Evolutionary conservation across 495 filamentous ascomycete species (phyloP).

Genomic region (Neurospora sp.): DNA sequence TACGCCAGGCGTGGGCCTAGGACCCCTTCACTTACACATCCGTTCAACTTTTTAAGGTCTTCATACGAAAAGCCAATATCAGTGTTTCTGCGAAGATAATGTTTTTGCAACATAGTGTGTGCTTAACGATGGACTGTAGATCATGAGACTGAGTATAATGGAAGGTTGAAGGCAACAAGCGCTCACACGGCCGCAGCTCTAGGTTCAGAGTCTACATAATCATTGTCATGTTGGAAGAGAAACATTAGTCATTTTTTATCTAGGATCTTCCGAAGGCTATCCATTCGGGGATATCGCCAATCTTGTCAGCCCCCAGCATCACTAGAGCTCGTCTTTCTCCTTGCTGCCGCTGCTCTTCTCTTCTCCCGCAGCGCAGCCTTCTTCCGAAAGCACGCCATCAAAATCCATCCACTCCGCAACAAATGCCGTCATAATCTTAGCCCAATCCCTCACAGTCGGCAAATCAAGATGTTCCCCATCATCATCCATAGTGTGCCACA

Average conservation of each 20-base stretch:
- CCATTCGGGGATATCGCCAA: too few species aligned
- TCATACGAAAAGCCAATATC: too few species aligned
- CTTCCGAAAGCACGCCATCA: slow-evolving; percentile 50
- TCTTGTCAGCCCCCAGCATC: neutral
- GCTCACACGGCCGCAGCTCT: too few species aligned
- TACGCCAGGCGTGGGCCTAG: neutral
- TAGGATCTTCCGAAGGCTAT: neutral
- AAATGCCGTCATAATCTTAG: slow-evolving; percentile 70
- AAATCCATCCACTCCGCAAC: slow-evolving; percentile 89
- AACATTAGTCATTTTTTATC: neutral
- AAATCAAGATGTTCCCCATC: slow-evolving; percentile 80
- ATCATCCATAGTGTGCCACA: slow-evolving; percentile 82
- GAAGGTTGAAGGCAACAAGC: too few species aligned
- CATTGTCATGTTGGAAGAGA: neutral
- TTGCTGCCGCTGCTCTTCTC: neutral
- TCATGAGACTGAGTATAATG: too few species aligned
- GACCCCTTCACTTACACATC: neutral
- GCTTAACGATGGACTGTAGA: too few species aligned
- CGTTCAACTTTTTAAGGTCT: too few species aligned
- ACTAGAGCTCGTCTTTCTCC: slow-evolving; percentile 17
- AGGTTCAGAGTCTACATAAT: too few species aligned
- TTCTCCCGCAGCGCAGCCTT: neutral
- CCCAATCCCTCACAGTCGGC: slow-evolving; percentile 81
- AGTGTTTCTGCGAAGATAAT: too few species aligned
- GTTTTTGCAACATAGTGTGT: too few species aligned